Conservation (phyloP, 164 flowering plant species). For the Platanus orientalis region DNA sequence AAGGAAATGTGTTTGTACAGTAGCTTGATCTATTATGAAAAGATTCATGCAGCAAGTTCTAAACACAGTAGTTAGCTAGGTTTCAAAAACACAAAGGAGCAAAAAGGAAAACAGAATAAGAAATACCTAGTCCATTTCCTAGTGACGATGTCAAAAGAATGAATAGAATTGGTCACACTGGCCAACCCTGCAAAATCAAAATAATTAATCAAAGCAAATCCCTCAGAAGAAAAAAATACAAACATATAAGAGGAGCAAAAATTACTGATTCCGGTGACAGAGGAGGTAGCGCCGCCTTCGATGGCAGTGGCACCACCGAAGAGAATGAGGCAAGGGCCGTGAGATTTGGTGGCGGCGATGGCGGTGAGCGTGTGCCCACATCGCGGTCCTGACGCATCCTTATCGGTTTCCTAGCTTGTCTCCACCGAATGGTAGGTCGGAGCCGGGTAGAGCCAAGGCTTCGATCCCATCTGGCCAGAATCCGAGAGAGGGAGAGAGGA, state of each 20-base stretch:
- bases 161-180: slow-evolving; percentile 89
- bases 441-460: slow-evolving; percentile 83
- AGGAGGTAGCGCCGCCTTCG: slow-evolving; percentile 66
- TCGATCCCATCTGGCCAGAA: slow-evolving; percentile 30
- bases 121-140: slow-evolving; percentile 84
- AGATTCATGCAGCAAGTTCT: no score
- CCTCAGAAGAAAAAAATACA: neutral
- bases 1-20: no score
- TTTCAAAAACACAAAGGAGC: slow-evolving; percentile 3
- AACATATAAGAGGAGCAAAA: neutral
- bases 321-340: slow-evolving; percentile 84
- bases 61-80: no score
- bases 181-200: slow-evolving; percentile 60
- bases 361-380: slow-evolving; percentile 89
- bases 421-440: slow-evolving; percentile 70
- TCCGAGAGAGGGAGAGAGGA: neutral
- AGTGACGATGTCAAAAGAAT: slow-evolving; percentile 79
- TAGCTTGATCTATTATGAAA: no score
- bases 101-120: neutral
- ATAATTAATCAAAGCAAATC: slow-evolving; percentile 1
- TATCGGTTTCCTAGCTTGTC: slow-evolving; percentile 76
- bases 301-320: slow-evolving; percentile 99
- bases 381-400: slow-evolving; percentile 94
- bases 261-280: slow-evolving; percentile 72
- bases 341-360: slow-evolving; percentile 76